Evolutionary conservation across 116 monocot species (phyloP).

Genomic region (Cymodocea nodosa): DNA sequence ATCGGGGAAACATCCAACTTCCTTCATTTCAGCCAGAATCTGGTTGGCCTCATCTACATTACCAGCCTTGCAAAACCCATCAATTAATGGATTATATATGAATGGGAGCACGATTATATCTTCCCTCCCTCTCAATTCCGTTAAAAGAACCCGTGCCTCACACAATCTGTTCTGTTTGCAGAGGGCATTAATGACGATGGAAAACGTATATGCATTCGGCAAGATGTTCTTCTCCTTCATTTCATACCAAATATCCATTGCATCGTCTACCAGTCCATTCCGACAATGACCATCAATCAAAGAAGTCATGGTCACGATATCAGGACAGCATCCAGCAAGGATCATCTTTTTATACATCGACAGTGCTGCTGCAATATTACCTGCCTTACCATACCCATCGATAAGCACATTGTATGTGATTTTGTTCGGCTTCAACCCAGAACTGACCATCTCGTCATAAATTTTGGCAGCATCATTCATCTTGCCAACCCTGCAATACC

Average conservation of each 20-base stretch:
- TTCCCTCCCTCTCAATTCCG: constrained; percentile 27
- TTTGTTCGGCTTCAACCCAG: constrained; percentile 37
- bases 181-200: constrained; percentile 45
- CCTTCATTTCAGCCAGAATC: constrained; percentile 39
- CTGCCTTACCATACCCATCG: constrained; percentile 66
- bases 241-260: constrained; percentile 46
- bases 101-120: constrained; percentile 43
- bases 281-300: constrained; percentile 68
- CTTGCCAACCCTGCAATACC: constrained; percentile 51
- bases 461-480: constrained; percentile 40
- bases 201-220: constrained; percentile 62
- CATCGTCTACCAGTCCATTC: constrained; percentile 38
- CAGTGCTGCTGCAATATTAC: constrained; percentile 31
- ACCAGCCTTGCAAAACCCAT: constrained; percentile 65
- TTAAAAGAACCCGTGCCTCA: constrained; percentile 41
- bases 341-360: constrained; percentile 44
- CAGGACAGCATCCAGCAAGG: constrained; percentile 36
- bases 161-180: constrained; percentile 59
- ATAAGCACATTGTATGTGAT: constrained; percentile 81
- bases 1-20: constrained; percentile 51
- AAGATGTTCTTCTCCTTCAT: constrained; percentile 25
- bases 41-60: constrained; percentile 57
- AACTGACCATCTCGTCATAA: constrained; percentile 44
- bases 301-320: constrained; percentile 65
- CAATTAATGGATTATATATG: constrained; percentile 67